Evolutionary conservation across 2,329 filamentous ascomycete species (phyloP), one percentile per base, ranked within the genome.

Genomic region (Venturiaceae sp.): DNA sequence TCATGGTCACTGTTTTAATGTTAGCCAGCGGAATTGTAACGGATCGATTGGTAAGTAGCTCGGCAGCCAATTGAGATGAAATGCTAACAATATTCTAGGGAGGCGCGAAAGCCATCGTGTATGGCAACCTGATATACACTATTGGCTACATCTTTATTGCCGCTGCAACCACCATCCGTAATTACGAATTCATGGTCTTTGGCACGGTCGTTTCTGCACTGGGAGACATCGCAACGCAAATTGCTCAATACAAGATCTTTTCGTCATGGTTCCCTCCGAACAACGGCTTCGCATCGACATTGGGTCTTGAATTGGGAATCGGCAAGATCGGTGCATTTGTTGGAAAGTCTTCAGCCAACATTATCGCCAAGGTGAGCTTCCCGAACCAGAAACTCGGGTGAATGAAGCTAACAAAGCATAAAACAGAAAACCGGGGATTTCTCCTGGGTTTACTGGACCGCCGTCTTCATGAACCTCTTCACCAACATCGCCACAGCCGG

Each of bases 171-270:
- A 78, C 77, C 1, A 72, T 79, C 2, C 79, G 81, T 5, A 80
- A 74, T 33, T 85, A 80, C 68, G 75, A 76, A 19, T 81, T 85
- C 66, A 84, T 85, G 82, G 77, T 85, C 37, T 75, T 74, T 16
- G 83, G 81, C 1, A 69, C 77, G 36, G 71, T 85, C 1, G 68
- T 85, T 13, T 74, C 80, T 30, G 77, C 82, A 0, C 68, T 85
- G 0, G 83, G 83, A n/a, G 83, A 85, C 61, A 82, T 84, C 21
- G 80, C 83, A 0, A 85, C 83, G 0, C 82, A 85, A 63, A 75
- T 84, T 32, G 83, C 83, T 0, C 82, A 85, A 65, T 85, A 85
- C 66, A 83, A 84, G 61, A 78, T 85, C 61, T 85, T 85, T 63
- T 83, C 80, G 0, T 83, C 80, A 0, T 85, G 83, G 83, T 85